Evolutionary conservation across 257 asterid genomes (phyloP).

Genomic region (Linaria vulgaris): DNA sequence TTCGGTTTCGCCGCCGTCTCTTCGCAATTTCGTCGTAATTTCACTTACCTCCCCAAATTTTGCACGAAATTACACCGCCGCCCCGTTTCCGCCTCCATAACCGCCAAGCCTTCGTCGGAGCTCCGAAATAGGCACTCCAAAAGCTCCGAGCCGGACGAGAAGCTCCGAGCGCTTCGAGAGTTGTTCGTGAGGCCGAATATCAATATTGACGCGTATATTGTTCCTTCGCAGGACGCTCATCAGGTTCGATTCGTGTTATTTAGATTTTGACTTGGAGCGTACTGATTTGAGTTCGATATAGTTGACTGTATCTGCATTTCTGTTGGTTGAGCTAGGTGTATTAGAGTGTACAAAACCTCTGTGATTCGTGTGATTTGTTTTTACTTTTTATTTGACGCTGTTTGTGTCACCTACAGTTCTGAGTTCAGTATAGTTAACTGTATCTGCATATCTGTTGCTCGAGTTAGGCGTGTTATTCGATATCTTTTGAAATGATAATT

Average conservation of each 20-base stretch:
- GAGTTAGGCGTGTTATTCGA: no score
- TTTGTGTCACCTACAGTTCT: no score
- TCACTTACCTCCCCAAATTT: slow-evolving; percentile 37
- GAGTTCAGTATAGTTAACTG: no score
- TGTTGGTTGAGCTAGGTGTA: no score
- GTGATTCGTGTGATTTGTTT: no score
- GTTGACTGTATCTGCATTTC: no score
- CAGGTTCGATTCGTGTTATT: slow-evolving; percentile 45
- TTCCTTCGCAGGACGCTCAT: slow-evolving; percentile 98
- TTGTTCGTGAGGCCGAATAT: slow-evolving; percentile 64
- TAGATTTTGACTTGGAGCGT: background rate
- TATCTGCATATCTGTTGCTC: background rate
- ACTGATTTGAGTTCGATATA: background rate
- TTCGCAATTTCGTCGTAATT: slow-evolving; percentile 42
- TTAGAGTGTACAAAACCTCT: no score
- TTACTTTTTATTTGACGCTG: no score
- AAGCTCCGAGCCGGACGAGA: slow-evolving; percentile 49
- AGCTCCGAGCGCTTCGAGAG: slow-evolving; percentile 69
- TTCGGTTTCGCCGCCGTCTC: slow-evolving; percentile 36
- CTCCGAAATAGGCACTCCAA: slow-evolving; percentile 43
- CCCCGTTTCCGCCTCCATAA: slow-evolving; percentile 52
- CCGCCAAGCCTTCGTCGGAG: slow-evolving; percentile 88
- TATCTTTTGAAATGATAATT: no score
- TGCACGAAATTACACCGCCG: slow-evolving; percentile 28
- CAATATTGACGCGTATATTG: slow-evolving; percentile 80